Percentiles rank a stretch among this genome's conserved stretches.
Evolutionary conservation across 768 basidiomycete genomes (phyloP).

Genomic region (Serendipita sp.): DNA sequence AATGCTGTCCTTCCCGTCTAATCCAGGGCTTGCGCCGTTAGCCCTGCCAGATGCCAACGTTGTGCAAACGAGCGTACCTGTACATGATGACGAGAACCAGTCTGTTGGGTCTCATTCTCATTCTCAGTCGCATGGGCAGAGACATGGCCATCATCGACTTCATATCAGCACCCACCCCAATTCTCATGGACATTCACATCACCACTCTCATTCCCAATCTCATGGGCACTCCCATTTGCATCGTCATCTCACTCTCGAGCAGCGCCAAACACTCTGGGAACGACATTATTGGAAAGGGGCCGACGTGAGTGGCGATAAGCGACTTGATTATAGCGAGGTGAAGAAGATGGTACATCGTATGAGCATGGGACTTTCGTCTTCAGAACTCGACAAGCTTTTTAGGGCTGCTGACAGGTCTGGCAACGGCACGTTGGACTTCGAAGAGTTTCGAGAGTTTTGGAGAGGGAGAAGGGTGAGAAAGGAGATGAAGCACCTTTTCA

Average conservation of each 20-base stretch:
- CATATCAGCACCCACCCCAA: background rate
- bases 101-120: background rate
- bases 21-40: background rate
- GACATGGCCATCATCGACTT: too few relatives aligned
- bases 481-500: background rate
- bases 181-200: background rate
- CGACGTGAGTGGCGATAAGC: constrained; percentile 43
- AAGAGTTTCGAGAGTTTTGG: constrained; percentile 4
- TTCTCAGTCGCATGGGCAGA: background rate
- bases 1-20: background rate
- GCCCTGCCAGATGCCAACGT: background rate
- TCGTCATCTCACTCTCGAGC: constrained; percentile 19
- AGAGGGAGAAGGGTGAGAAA: background rate
- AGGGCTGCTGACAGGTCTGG: constrained; percentile 20
- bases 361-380: constrained; percentile 41
- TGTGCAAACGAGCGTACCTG: background rate
- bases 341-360: constrained; percentile 53
- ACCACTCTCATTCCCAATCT: background rate
- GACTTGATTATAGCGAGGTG: constrained; percentile 53
- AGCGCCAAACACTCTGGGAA: constrained; percentile 59
- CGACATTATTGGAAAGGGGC: constrained; percentile 68
- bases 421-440: background rate
- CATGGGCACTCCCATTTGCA: constrained; percentile 2
- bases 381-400: constrained; percentile 42
- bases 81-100: background rate